Evolutionary conservation across 2,329 filamentous ascomycete genomes (phyloP).

Genomic region (Dactylonectria macrodidyma): DNA sequence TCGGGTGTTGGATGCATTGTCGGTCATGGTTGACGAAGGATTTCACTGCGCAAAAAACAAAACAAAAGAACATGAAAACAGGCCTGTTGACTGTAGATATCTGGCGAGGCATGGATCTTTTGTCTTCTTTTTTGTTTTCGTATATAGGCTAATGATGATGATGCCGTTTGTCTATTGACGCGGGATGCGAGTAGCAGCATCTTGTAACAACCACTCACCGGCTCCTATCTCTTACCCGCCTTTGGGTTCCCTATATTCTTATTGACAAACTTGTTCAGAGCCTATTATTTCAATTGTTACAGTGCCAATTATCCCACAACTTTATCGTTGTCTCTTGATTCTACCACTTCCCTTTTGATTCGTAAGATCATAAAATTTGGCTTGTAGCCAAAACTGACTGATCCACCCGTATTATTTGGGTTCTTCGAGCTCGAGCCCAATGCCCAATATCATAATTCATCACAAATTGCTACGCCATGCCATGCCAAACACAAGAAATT

Average conservation of each 20-base stretch:
- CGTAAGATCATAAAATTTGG: neutral
- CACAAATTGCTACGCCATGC: slow-evolving; percentile 5
- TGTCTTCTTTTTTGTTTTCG: slow-evolving; percentile 12
- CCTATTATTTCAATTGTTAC: too few species aligned
- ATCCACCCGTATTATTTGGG: neutral
- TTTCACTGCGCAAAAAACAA: slow-evolving; percentile 21
- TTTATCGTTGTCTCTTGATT: neutral
- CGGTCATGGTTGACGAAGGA: slow-evolving; percentile 17
- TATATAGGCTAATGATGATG: slow-evolving; percentile 28
- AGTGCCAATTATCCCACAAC: too few species aligned
- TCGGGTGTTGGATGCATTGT: slow-evolving; percentile 21
- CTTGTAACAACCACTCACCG: slow-evolving; percentile 6
- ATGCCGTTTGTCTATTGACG: slow-evolving; percentile 33
- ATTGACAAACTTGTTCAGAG: neutral
- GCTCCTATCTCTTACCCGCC: slow-evolving; percentile 1
- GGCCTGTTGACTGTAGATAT: slow-evolving; percentile 33
- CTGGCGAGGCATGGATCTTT: slow-evolving; percentile 16
- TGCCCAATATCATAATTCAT: slow-evolving; percentile 19
- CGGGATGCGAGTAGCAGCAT: slow-evolving; percentile 6
- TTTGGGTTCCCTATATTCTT: neutral
- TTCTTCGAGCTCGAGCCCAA: neutral
- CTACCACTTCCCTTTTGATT: neutral
- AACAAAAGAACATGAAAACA: slow-evolving; percentile 38
- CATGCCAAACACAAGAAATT: slow-evolving; percentile 26
- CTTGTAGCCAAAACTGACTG: neutral